phyloP scores from a whole-genome alignment of 257 asterid species.

The Capsicum baccatum region DNA sequence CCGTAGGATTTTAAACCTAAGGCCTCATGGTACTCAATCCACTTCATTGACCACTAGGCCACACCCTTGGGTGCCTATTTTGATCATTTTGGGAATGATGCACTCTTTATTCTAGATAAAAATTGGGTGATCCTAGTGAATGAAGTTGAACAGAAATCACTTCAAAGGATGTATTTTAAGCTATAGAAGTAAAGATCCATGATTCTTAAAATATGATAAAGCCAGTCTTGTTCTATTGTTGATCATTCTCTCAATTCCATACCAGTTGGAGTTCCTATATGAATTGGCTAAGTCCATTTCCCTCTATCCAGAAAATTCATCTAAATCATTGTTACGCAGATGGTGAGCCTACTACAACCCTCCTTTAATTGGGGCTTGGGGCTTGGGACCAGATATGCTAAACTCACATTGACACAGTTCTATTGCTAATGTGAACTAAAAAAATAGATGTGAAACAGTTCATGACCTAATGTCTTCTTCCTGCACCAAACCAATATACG shows the following conservation, averaged over 20 bases:
- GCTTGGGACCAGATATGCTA: not conserved
- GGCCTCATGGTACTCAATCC: too few species aligned
- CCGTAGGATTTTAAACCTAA: too few species aligned
- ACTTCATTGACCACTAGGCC: too few species aligned
- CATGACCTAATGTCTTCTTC: not conserved
- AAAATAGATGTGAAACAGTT: not conserved
- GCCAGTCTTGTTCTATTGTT: too few species aligned
- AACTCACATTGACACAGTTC: not conserved
- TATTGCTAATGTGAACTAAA: not conserved
- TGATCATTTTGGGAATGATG: not conserved
- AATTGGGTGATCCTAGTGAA: not conserved
- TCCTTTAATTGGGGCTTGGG: not conserved
- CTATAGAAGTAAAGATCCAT: not conserved
- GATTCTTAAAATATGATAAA: not conserved
- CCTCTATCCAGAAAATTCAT: not conserved
- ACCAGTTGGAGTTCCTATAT: constrained; percentile 12
- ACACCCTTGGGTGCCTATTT: too few species aligned
- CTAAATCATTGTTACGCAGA: not conserved
- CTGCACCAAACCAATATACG: not conserved
- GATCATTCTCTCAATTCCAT: constrained; percentile 15
- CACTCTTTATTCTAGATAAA: not conserved
- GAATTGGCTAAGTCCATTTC: not conserved
- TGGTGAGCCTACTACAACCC: not conserved
- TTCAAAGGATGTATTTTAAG: not conserved
- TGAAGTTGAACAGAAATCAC: not conserved